These are phyloP conservation scores for Annulohypoxylon bovei DNA, from an alignment of 495 filamentous ascomycete species.

Conservation along the genomic window DNA sequence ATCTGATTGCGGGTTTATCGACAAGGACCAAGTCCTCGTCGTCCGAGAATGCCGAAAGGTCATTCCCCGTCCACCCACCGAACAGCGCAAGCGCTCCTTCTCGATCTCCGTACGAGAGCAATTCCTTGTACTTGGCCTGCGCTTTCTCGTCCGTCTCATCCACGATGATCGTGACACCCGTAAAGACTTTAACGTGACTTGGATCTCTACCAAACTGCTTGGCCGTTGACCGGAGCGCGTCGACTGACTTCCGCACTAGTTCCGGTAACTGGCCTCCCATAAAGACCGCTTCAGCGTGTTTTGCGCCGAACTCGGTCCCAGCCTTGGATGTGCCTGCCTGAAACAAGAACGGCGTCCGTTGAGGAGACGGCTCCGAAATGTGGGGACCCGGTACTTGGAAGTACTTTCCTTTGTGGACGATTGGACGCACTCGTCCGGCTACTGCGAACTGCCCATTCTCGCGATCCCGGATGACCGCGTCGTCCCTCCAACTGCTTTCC, in stretches of 20 bases:
- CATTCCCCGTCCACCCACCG: slow-evolving; percentile 68
- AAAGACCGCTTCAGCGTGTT: slow-evolving; percentile 66
- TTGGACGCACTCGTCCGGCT: slow-evolving; percentile 62
- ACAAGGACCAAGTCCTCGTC: slow-evolving; percentile 64
- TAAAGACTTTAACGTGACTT: slow-evolving; percentile 63
- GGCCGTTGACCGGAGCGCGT: slow-evolving; percentile 61
- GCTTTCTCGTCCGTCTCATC: slow-evolving; percentile 66
- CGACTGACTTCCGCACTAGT: slow-evolving; percentile 59
- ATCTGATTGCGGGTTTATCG: slow-evolving; percentile 65
- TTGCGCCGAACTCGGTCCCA: slow-evolving; percentile 65
- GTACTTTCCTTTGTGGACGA: slow-evolving; percentile 70
- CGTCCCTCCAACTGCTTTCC: slow-evolving; percentile 68
- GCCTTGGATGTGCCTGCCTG: slow-evolving; percentile 68
- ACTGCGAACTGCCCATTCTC: slow-evolving; percentile 64
- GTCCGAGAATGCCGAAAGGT: slow-evolving; percentile 58
- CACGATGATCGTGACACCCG: slow-evolving; percentile 61
- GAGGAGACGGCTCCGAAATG: slow-evolving; percentile 66
- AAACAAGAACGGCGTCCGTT: slow-evolving; percentile 68
- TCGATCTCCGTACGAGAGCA: slow-evolving; percentile 58
- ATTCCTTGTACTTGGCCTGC: slow-evolving; percentile 61
- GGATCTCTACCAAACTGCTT: slow-evolving; percentile 56
- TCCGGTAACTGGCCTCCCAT: slow-evolving; percentile 60
- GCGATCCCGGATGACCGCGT: slow-evolving; percentile 63
- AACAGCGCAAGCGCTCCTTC: slow-evolving; percentile 68
- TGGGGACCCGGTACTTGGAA: slow-evolving; percentile 69